Evolutionary conservation across 768 basidiomycete genomes (phyloP), one percentile per base, ranked within the genome.

Genomic region (Porphyrellus cyaneotinctus): DNA sequence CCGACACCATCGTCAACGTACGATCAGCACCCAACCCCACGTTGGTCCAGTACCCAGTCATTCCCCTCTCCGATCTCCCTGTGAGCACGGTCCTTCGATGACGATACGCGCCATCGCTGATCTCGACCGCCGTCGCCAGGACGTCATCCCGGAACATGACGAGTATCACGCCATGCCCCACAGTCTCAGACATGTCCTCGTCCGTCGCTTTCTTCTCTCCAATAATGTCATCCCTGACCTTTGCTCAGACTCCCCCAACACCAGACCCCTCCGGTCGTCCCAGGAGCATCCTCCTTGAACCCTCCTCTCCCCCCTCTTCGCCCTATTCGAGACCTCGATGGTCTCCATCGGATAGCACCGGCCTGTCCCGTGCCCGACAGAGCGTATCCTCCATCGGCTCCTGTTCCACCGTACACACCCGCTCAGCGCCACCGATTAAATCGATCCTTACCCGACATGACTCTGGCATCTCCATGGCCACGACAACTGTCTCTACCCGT

Each of bases 391-490:
- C 76, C 30, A 67, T 75, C 13, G 61, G 59, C 20, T 69, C 68
- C 11, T 68, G 57, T 39, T 69, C 68, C 12, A 67, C 69, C 45
- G 38, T 57, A 18, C 67, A 70, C 10, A 63, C 67, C 2, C 56
- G 57, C 37, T 56, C 61, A 11, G 17, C 44, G 4, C 43, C 45
- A 14, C 62, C 59, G 17, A 72, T 77, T 28, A 83, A 79, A 62
- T 85, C 83, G 5, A 86, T 85, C 51, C 74, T 87, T 37, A 74
- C 80, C 36, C 79, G 75, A 49, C 76, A 74, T 56, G 73, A 65
- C 52, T 76, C 76, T 22, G 82, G 76, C 36, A 66, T 79, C 45
- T 80, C 79, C 7, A 78, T 71, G 57, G 57, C 61, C 47, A 66
- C 64, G 17, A 66, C 66, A 30, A 63, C 73, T 23, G 58, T 52